Evolutionary conservation across 1,284 basidiomycete species (phyloP), one percentile per base, ranked within the genome.

Genomic region (Porogramme epimiltina): DNA sequence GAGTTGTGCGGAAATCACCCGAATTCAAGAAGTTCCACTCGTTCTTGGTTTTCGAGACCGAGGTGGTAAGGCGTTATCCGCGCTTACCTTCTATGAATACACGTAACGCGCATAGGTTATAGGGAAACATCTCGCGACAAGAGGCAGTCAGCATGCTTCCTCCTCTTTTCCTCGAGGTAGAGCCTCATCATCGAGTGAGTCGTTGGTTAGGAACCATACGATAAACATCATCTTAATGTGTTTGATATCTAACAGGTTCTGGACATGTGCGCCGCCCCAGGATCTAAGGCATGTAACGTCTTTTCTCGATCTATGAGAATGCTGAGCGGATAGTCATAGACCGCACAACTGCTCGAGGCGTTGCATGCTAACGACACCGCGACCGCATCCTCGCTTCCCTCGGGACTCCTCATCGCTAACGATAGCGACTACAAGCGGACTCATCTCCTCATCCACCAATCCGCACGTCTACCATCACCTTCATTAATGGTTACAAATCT

Each of bases 141-240:
- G 97, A 99, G 73, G 95, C 94, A 20, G 97, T 99, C 47, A 97
- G 94, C 65, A 99, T 99, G 97, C 78, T 99, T 20, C 97, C 97
- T 3, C 96, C 97, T 1, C 80, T 99, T 2, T 88, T 99, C 62
- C 81, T 99, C 44, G 91, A 96, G 56, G 93, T 99, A n/a, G 79
- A 93, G 65, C 91, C 95, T 0, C 88, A 95, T 68, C 95, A 98
- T 66, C 77, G 76, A 57, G 93, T 91, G 56, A 54, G 79, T 68
- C 46, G 28, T 9, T 37, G 1, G 19, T 4, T 16, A 8, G 28
- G 8, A 31, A 8, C 28, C 9, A 8, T 8, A 31, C 28, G 15
- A 15, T 31, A 15, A 31, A n/a, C 37, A 38, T 8, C 37, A n/a
- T n/a, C n/a, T n/a, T n/a, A n/a, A n/a, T n/a, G n/a, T n/a, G n/a